Conservation (phyloP, 1,284 basidiomycete genomes). For the Cystobasidium slooffiae region DNA sequence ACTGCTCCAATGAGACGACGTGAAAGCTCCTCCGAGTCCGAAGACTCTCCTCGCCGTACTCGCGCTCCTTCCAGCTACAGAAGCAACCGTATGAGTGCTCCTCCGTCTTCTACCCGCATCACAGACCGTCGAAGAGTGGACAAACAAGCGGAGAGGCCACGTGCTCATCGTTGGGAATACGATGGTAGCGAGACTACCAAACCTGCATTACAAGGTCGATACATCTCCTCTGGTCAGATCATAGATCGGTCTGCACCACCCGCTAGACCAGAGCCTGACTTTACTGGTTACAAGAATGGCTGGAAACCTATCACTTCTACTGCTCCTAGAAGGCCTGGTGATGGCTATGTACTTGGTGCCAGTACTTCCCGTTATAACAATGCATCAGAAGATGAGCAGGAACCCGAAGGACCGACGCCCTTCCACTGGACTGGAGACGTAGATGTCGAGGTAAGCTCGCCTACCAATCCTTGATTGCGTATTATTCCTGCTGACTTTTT, state of each 20-base stretch:
- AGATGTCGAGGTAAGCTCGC: slow-evolving; percentile 4
- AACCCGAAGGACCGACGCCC: neutral
- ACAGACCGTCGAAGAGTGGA: neutral
- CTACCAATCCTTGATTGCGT: too few species aligned
- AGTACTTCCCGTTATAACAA: neutral
- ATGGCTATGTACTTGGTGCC: slow-evolving; percentile 10
- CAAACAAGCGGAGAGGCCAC: too few species aligned
- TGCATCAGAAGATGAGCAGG: neutral
- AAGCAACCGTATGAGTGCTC: neutral
- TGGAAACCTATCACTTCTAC: slow-evolving; percentile 8
- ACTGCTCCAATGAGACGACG: neutral
- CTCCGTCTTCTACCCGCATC: neutral
- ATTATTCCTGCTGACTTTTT: neutral
- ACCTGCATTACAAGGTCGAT: slow-evolving; percentile 1
- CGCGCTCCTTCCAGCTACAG: neutral
- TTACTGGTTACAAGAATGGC: slow-evolving; percentile 27
- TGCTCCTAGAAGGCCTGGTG: neutral
- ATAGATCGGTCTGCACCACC: neutral
- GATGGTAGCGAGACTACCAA: neutral
- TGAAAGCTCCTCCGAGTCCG: neutral
- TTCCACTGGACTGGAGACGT: slow-evolving; percentile 21
- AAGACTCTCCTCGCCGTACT: neutral
- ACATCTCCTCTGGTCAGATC: slow-evolving; percentile 12
- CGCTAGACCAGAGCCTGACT: neutral
- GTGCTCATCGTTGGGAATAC: neutral